Evolutionary conservation across 306 rosid species (phyloP).

Genomic region (Vigna mungo): DNA sequence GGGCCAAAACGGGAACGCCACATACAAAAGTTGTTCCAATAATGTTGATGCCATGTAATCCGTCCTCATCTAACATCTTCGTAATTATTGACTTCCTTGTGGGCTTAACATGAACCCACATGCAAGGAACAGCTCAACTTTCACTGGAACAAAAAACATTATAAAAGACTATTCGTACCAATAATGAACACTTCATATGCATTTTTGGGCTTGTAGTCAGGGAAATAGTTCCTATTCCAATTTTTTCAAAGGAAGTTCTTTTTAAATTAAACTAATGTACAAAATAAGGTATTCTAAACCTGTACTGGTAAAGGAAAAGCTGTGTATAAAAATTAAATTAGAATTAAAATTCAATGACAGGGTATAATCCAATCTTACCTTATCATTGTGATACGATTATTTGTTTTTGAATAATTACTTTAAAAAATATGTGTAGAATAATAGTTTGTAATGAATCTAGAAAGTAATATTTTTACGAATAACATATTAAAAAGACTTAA

Average conservation of each 20-base stretch:
- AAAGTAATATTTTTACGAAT: no score
- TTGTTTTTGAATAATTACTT: no score
- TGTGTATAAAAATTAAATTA: neutral
- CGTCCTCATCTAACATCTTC: neutral
- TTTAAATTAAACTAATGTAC: neutral
- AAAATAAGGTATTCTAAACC: neutral
- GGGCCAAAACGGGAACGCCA: neutral
- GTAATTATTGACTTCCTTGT: neutral
- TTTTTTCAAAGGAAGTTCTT: neutral
- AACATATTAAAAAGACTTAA: no score
- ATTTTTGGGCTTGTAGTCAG: neutral
- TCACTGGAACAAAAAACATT: neutral
- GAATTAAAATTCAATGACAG: no score
- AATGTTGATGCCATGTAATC: neutral
- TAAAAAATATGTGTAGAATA: no score
- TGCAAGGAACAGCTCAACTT: neutral
- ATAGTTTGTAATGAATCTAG: no score
- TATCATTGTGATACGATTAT: no score
- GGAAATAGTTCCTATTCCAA: neutral
- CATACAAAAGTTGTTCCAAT: neutral
- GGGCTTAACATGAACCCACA: neutral
- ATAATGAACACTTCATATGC: neutral
- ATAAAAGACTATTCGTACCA: neutral
- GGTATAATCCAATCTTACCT: no score
- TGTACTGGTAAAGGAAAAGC: neutral